Percentiles rank a stretch among this genome's conserved stretches.
These are phyloP conservation scores for Colletotrichum sansevieriae DNA, from an alignment of 2,329 filamentous ascomycete genomes.

Conservation along the genomic window DNA sequence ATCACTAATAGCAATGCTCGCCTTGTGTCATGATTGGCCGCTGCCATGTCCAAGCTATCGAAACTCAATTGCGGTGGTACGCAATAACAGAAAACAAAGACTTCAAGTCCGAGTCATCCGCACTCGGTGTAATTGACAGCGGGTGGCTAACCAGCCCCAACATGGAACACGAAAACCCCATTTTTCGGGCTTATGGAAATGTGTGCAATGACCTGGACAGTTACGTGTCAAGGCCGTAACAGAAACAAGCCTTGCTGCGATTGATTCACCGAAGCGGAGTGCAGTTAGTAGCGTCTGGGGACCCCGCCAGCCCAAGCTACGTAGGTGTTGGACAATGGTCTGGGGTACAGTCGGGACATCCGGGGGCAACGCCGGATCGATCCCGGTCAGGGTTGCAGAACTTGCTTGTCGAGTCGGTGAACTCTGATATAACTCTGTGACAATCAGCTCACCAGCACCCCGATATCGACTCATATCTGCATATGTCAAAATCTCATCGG, in stretches of 20 bases:
- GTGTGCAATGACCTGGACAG: slow-evolving; percentile 17
- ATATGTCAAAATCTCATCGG: slow-evolving; percentile 21
- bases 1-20: neutral
- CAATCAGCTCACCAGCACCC: slow-evolving; percentile 6
- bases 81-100: neutral
- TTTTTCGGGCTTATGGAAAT: slow-evolving; percentile 1
- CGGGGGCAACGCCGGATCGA: slow-evolving; percentile 26
- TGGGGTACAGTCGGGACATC: slow-evolving; percentile 39
- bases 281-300: slow-evolving; percentile 33
- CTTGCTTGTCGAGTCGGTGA: slow-evolving; percentile 22
- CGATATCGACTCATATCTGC: slow-evolving; percentile 1
- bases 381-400: slow-evolving; percentile 26
- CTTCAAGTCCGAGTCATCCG: slow-evolving; percentile 3
- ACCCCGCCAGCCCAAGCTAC: slow-evolving; percentile 25
- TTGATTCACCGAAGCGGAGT: slow-evolving; percentile 6
- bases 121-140: slow-evolving; percentile 23
- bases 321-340: slow-evolving; percentile 26
- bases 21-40: slow-evolving; percentile 8
- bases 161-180: neutral
- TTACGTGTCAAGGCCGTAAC: slow-evolving; percentile 16
- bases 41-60: slow-evolving; percentile 3
- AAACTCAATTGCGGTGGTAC: neutral
- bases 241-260: slow-evolving; percentile 7
- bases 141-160: neutral
- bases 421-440: slow-evolving; percentile 36